A percentile compares a stretch with the other conserved stretches of the same genome.
Conservation (phyloP, 2,329 filamentous ascomycete genomes). For the Fusarium lyarnte region DNA sequence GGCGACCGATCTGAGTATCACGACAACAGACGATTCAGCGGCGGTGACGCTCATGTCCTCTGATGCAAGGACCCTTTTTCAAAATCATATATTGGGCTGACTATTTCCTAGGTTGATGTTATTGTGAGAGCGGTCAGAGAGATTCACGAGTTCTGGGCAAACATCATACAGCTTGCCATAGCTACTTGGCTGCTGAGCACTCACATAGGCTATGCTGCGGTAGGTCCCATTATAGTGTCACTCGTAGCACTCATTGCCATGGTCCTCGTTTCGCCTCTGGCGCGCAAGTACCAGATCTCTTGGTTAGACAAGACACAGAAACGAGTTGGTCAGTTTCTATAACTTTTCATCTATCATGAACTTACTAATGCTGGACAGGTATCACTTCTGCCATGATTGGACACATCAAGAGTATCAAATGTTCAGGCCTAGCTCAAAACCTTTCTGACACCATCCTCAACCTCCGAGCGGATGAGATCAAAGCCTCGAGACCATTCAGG, state of each 20-base stretch:
- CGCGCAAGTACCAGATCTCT: conserved; percentile 43
- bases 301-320: conserved; percentile 43
- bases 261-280: conserved; percentile 41
- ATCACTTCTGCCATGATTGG: conserved; percentile 49
- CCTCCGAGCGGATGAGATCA: conserved; percentile 50
- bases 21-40: conserved; percentile 45
- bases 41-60: conserved; percentile 55
- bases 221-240: conserved; percentile 48
- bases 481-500: conserved; percentile 49
- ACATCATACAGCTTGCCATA: conserved; percentile 47
- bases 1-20: conserved; percentile 44
- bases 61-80: conserved; percentile 42
- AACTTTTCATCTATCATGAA: fast-evolving
- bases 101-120: conserved; percentile 46
- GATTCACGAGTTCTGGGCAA: conserved; percentile 51
- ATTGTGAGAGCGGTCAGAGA: conserved; percentile 50
- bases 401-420: conserved; percentile 55
- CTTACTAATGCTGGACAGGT: conserved; percentile 20
- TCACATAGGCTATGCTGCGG: conserved; percentile 48
- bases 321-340: conserved; percentile 39
- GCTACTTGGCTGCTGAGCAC: conserved; percentile 47
- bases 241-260: conserved; percentile 41
- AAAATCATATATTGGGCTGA: neutral
- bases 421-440: conserved; percentile 50
- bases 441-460: conserved; percentile 43